A percentile compares a stretch with the other conserved stretches of the same genome.
Evolutionary conservation across 1,284 basidiomycete genomes (phyloP).

Genomic region (Heterobasidion parviporum): DNA sequence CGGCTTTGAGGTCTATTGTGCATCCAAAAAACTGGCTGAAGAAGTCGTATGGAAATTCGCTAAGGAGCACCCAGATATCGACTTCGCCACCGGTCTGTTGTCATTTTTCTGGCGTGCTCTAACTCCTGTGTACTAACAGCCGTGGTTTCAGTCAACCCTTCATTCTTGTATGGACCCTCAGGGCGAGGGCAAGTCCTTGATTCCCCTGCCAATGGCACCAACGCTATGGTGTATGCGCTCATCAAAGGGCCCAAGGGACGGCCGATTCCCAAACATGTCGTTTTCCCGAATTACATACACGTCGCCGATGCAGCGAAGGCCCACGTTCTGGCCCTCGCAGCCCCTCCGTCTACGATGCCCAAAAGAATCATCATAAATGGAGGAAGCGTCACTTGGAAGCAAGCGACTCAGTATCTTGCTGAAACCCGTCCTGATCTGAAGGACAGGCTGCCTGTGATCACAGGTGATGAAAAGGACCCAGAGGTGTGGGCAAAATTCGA

Average conservation of each 20-base stretch:
- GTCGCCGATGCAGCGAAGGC: slow-evolving; percentile 3
- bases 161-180: neutral
- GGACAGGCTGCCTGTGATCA: neutral
- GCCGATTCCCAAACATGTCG: neutral
- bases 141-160: neutral
- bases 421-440: neutral
- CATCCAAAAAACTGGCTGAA: slow-evolving; percentile 17
- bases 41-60: slow-evolving; percentile 16
- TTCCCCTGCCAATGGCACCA: neutral
- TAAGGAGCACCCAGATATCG: slow-evolving; percentile 12
- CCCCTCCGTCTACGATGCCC: neutral
- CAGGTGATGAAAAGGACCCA: neutral
- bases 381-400: neutral
- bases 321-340: slow-evolving; percentile 1
- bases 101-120: neutral
- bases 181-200: neutral
- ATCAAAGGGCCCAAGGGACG: slow-evolving; percentile 1
- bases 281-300: neutral
- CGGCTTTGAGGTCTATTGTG: slow-evolving; percentile 7
- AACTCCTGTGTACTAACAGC: neutral
- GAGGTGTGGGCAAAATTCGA: neutral
- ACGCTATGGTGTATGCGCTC: neutral
- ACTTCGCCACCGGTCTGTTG: slow-evolving; percentile 12
- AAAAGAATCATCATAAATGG: neutral
- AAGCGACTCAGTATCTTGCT: neutral